Percentiles rank a stretch among this genome's conserved stretches.
phyloP scores from a whole-genome alignment of 495 filamentous ascomycete genomes.

The Neurospora sublineolata region DNA sequence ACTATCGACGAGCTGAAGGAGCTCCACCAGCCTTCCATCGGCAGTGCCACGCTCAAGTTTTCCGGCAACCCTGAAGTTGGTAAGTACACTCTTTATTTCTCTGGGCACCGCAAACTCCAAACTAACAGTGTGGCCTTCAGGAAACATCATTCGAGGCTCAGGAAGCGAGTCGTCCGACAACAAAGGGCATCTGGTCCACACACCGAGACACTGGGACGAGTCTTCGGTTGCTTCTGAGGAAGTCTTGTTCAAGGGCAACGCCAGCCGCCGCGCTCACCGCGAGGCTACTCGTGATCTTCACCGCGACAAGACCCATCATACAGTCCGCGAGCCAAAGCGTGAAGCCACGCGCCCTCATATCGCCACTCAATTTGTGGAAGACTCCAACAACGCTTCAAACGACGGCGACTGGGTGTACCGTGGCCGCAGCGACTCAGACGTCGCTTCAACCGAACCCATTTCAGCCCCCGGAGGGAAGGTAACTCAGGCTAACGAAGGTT shows the following conservation, averaged over 20 bases:
- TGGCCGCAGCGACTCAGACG: conserved; percentile 29
- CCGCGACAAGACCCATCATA: neutral
- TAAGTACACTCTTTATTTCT: conserved; percentile 10
- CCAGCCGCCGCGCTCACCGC: conserved; percentile 10
- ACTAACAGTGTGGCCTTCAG: conserved; percentile 9
- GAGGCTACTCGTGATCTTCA: neutral
- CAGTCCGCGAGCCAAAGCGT: neutral
- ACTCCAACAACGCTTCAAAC: conserved; percentile 2
- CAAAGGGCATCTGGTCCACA: conserved; percentile 6
- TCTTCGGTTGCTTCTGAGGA: conserved; percentile 19
- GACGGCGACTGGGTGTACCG: conserved; percentile 29
- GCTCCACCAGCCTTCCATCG: conserved; percentile 11
- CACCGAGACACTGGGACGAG: conserved; percentile 17
- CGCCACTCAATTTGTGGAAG: neutral
- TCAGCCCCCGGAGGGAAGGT: conserved; percentile 31
- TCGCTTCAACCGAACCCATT: conserved; percentile 26
- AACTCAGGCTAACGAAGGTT: conserved; percentile 41
- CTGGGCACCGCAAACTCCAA: neutral
- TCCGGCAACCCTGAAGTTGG: conserved; percentile 23
- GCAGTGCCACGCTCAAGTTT: conserved; percentile 7
- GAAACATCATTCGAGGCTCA: conserved; percentile 16
- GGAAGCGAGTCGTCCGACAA: conserved; percentile 10
- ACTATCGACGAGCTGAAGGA: conserved; percentile 26
- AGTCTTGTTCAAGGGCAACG: conserved; percentile 20
- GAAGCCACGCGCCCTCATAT: neutral